These are phyloP conservation scores for Coniosporium tulheliwenetii DNA, from an alignment of 2,329 filamentous ascomycete genomes.

Conservation along the genomic window DNA sequence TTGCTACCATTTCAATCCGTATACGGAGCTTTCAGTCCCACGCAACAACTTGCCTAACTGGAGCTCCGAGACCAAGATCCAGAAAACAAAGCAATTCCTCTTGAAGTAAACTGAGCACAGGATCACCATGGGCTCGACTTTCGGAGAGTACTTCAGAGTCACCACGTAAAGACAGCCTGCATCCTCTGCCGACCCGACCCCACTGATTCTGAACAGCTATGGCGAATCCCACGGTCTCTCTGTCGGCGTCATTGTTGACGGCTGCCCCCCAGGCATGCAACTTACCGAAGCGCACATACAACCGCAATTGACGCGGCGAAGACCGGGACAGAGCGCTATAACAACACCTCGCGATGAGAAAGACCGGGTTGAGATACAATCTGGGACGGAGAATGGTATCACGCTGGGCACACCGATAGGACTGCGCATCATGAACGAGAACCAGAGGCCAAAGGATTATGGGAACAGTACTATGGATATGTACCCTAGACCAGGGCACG, in stretches of 20 bases:
- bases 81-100: no score
- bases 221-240: conserved; percentile 84
- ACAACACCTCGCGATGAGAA: conserved; percentile 90
- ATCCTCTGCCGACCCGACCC: conserved; percentile 1
- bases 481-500: conserved; percentile 83
- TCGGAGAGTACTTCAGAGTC: conserved; percentile 67
- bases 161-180: conserved; percentile 48
- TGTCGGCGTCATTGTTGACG: conserved; percentile 90
- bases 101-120: no score
- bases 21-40: no score
- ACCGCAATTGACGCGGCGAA: conserved; percentile 79
- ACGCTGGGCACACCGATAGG: conserved; percentile 85
- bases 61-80: no score
- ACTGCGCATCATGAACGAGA: conserved; percentile 78
- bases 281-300: conserved; percentile 82
- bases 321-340: conserved; percentile 77
- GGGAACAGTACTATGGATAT: conserved; percentile 76
- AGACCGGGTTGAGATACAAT: conserved; percentile 82
- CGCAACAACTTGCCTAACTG: no score
- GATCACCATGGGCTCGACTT: conserved; percentile 47
- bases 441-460: conserved; percentile 87
- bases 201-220: conserved; percentile 34
- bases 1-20: no score
- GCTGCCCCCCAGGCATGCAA: conserved; percentile 72
- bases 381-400: conserved; percentile 76